phyloP scores from a whole-genome alignment of 2,329 filamentous ascomycete genomes.

The Aspergillus texensis region DNA sequence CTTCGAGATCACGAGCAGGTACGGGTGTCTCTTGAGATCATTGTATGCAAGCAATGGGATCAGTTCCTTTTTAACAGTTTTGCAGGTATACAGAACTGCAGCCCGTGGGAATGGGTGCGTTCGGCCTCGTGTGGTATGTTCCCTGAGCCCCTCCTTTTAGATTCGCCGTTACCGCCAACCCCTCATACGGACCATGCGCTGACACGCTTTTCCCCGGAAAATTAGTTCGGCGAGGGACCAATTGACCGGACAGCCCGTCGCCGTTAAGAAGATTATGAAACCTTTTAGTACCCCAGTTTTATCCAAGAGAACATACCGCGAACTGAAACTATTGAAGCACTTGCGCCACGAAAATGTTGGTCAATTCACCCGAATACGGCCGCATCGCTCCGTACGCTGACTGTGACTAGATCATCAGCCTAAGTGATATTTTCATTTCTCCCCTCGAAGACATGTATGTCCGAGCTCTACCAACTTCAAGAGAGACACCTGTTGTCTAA shows the following conservation, averaged over 20 bases:
- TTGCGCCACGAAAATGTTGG: slow-evolving; percentile 92
- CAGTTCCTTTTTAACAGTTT: slow-evolving; percentile 26
- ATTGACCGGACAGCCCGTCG: slow-evolving; percentile 93
- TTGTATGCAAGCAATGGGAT: background rate
- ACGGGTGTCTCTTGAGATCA: slow-evolving; percentile 30
- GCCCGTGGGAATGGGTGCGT: slow-evolving; percentile 98
- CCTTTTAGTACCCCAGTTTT: slow-evolving; percentile 99
- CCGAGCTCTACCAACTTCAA: background rate
- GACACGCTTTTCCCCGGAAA: slow-evolving; percentile 10
- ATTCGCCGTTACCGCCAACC: slow-evolving; percentile 9
- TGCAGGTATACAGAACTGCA: slow-evolving; percentile 94
- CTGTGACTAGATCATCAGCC: slow-evolving; percentile 76
- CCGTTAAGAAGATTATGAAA: slow-evolving; percentile 99
- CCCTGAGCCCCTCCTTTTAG: slow-evolving; percentile 17
- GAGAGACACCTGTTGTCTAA: slow-evolving; percentile 7
- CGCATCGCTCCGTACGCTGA: slow-evolving; percentile 18
- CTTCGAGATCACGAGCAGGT: slow-evolving; percentile 99
- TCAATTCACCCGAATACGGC: slow-evolving; percentile 14
- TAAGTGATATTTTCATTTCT: slow-evolving; percentile 99
- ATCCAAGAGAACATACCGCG: slow-evolving; percentile 95
- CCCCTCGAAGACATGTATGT: slow-evolving; percentile 93
- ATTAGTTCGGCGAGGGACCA: slow-evolving; percentile 92
- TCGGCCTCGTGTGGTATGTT: slow-evolving; percentile 92
- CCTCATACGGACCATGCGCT: slow-evolving; percentile 12
- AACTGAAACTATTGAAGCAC: slow-evolving; percentile 96